These are phyloP conservation scores for Suhomyces atakaporum DNA, from an alignment of 1,139 yeast species.

Conservation along the genomic window DNA sequence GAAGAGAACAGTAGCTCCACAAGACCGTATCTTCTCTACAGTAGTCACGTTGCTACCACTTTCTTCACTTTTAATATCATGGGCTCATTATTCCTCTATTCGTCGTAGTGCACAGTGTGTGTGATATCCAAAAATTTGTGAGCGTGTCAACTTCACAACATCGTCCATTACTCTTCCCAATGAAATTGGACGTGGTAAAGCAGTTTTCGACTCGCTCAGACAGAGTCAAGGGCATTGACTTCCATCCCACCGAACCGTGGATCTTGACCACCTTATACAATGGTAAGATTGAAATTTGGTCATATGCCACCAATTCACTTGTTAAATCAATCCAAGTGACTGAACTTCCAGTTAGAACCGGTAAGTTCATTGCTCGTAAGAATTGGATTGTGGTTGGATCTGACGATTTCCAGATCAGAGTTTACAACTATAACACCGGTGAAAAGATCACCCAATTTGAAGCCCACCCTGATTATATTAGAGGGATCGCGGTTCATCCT, in stretches of 20 bases:
- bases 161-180: constrained; percentile 14
- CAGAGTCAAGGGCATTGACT: constrained; percentile 96
- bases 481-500: constrained; percentile 93
- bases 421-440: constrained; percentile 92
- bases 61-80: no score
- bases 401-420: constrained; percentile 92
- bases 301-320: constrained; percentile 71
- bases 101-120: no score
- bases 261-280: constrained; percentile 82
- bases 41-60: no score
- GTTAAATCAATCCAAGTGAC: constrained; percentile 73
- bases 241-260: constrained; percentile 99
- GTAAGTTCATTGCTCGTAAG: constrained; percentile 91
- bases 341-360: constrained; percentile 93
- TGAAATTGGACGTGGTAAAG: constrained; percentile 61
- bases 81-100: no score
- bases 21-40: no score
- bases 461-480: constrained; percentile 96
- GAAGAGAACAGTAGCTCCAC: no score
- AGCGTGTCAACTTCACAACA: constrained; percentile 13
- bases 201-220: constrained; percentile 86
- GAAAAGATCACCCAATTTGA: constrained; percentile 94
- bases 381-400: constrained; percentile 97
- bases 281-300: constrained; percentile 89
- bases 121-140: no score